Base-by-base conservation (phyloP, 768 basidiomycete species). In the Russula foetens region DNA sequence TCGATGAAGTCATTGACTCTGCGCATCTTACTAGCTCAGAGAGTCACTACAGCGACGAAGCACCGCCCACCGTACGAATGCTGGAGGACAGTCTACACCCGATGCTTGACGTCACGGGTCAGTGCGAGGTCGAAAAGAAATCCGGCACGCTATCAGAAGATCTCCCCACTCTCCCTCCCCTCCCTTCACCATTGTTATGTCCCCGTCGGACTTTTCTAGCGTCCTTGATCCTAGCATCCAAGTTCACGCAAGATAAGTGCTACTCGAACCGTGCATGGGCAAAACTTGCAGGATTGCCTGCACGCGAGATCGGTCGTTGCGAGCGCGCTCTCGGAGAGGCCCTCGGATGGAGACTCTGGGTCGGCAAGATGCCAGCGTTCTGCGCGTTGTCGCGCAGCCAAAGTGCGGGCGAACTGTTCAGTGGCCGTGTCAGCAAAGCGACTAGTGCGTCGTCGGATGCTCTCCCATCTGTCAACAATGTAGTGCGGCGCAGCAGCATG, bases 211-310 rank as follows among this genome's bases (percentile, higher is more conserved):
- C 92, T 0, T 97, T 98, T 73, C 78, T 97, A 9, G 92, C 92
- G 0, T 84, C 90, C 0, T 76, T 98, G 44, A 92, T 98, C 58
- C 78, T 92, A 53, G 95, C 94, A 0, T 88, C 89, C 17, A 98
- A 98, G 67, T 95, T 95, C 70, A 84, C 89, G 63, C 92, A 95
- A 75, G 94, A 98, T 68, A 86, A 90, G 53, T 92, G 90, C 45
- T 97, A 95, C 67, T 93, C 91, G 15, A 96, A 97, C 71, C 83
- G 85, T 28, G 93, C 94, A 19, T 97, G 95, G 95, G 89, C 90
- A 1, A 93, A 94, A 68, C 80, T 98, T 7, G 90, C 89, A n/a
- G 92, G 93, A 19, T 79, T 98, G 2, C 83, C 86, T 0, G 84
- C 91, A 5, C 75, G 84, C 44, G 94, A 98, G 76, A 89, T 98